Conservation (phyloP, 306 rosid species). For the Crotalaria pallida region DNA sequence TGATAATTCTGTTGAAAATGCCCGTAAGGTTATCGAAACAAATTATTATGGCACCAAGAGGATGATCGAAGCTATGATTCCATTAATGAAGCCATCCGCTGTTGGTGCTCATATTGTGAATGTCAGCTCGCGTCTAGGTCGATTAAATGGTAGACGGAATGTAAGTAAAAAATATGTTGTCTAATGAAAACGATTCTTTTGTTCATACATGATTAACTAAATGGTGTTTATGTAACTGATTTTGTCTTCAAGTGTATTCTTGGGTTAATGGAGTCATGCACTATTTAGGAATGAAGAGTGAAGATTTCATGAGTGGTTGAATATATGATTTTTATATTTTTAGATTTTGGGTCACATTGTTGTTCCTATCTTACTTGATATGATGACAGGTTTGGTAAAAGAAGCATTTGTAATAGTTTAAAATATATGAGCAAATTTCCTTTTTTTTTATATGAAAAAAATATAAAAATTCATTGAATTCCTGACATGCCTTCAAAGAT, state of each 20-base stretch:
- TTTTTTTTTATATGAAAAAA: neutral
- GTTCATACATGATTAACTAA: neutral
- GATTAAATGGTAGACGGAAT: conserved; percentile 71
- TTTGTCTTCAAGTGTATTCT: neutral
- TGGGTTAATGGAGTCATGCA: too few relatives aligned
- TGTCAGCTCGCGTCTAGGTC: conserved; percentile 80
- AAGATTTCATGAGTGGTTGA: too few relatives aligned
- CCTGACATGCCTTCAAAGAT: neutral
- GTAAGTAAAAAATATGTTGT: conserved; percentile 37
- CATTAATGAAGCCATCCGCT: conserved; percentile 70
- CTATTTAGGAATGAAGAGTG: too few relatives aligned
- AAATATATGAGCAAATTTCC: neutral
- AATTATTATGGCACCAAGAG: conserved; percentile 72
- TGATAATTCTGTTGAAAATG: conserved; percentile 67
- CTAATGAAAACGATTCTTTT: neutral
- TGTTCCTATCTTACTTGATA: too few relatives aligned
- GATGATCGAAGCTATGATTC: conserved; percentile 77
- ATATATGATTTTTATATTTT: too few relatives aligned
- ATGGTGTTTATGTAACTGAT: neutral
- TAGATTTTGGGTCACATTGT: too few relatives aligned
- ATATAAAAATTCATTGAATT: neutral
- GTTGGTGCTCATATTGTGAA: conserved; percentile 74
- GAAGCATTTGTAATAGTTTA: neutral
- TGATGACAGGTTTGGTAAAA: neutral
- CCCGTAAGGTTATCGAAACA: conserved; percentile 57